phyloP scores from a whole-genome alignment of 495 filamentous ascomycete genomes.

The Aspergillus ellipticus region DNA sequence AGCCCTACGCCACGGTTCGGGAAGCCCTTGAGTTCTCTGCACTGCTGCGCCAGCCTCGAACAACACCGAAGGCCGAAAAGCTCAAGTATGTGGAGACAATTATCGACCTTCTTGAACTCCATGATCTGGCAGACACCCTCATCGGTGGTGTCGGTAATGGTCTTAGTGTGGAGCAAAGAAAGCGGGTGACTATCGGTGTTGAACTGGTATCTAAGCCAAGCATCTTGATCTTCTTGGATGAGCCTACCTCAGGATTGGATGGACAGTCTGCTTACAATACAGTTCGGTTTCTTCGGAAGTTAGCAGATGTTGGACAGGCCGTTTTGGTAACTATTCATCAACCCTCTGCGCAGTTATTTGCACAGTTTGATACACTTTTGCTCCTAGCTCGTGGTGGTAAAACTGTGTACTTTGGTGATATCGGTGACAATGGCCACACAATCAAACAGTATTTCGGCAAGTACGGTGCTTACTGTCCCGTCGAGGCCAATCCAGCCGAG shows the following conservation, averaged over 20 bases:
- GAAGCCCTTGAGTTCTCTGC: constrained; percentile 59
- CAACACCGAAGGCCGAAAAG: constrained; percentile 51
- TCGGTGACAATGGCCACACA: constrained; percentile 48
- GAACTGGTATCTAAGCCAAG: constrained; percentile 66
- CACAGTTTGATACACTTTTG: constrained; percentile 68
- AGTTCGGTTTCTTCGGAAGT: constrained; percentile 58
- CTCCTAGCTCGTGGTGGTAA: constrained; percentile 66
- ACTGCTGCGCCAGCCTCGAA: constrained; percentile 49
- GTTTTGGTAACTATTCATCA: constrained; percentile 76
- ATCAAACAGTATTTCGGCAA: constrained; percentile 71
- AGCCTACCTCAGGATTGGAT: constrained; percentile 71
- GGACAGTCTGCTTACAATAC: constrained; percentile 62
- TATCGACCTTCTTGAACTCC: constrained; percentile 55
- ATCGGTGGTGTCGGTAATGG: constrained; percentile 51
- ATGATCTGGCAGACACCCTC: constrained; percentile 49
- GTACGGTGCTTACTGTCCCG: constrained; percentile 69
- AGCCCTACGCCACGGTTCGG: constrained; percentile 54
- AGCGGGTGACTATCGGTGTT: constrained; percentile 63
- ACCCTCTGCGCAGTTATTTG: constrained; percentile 66
- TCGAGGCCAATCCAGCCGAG: constrained; percentile 75
- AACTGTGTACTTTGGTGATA: constrained; percentile 67
- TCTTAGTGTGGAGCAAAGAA: constrained; percentile 56
- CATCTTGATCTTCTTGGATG: constrained; percentile 69
- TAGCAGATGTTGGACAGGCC: constrained; percentile 64
- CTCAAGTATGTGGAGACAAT: constrained; percentile 56